Percentiles rank a stretch among this genome's conserved stretches.
phyloP scores from a whole-genome alignment of 192 early-diverging fungal species.

The Coemansia sp. region DNA sequence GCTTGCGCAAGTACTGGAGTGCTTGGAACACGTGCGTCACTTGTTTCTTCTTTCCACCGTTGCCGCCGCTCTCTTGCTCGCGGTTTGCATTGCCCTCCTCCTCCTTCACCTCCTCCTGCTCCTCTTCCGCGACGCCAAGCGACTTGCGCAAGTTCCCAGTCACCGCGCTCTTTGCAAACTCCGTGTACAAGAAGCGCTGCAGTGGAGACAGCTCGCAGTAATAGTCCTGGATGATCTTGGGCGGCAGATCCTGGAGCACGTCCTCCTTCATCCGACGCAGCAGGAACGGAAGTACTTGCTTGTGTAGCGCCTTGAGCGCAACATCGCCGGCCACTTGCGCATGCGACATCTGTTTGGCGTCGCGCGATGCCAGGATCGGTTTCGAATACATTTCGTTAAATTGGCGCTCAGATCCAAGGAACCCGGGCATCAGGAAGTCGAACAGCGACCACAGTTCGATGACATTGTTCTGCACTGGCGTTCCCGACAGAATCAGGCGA shows the following conservation, averaged over 20 bases:
- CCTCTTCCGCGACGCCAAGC: conserved; percentile 22
- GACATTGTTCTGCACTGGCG: conserved; percentile 98
- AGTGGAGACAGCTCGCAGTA: conserved; percentile 93
- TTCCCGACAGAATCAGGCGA: conserved; percentile 93
- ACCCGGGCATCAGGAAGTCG: conserved; percentile 99
- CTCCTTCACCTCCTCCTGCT: neutral
- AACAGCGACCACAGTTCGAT: conserved; percentile 97
- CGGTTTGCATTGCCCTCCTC: neutral
- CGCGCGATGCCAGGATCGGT: conserved; percentile 86
- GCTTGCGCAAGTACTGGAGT: conserved; percentile 89
- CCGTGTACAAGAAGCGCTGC: conserved; percentile 90
- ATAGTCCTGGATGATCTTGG: conserved; percentile 99
- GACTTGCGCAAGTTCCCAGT: conserved; percentile 28
- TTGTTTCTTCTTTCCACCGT: conserved; percentile 24
- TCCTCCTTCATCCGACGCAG: conserved; percentile 97
- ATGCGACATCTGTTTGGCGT: conserved; percentile 68
- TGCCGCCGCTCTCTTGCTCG: no score
- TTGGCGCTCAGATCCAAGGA: conserved; percentile 88
- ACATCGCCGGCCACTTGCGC: conserved; percentile 31
- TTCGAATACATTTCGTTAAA: conserved; percentile 95
- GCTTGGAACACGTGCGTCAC: conserved; percentile 97
- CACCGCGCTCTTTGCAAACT: conserved; percentile 73
- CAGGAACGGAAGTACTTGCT: conserved; percentile 94
- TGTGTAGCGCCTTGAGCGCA: conserved; percentile 91
- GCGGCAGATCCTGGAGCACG: conserved; percentile 92